Evolutionary conservation across 2,329 filamentous ascomycete genomes (phyloP).

Genomic region (Shiraia bambusicola): DNA sequence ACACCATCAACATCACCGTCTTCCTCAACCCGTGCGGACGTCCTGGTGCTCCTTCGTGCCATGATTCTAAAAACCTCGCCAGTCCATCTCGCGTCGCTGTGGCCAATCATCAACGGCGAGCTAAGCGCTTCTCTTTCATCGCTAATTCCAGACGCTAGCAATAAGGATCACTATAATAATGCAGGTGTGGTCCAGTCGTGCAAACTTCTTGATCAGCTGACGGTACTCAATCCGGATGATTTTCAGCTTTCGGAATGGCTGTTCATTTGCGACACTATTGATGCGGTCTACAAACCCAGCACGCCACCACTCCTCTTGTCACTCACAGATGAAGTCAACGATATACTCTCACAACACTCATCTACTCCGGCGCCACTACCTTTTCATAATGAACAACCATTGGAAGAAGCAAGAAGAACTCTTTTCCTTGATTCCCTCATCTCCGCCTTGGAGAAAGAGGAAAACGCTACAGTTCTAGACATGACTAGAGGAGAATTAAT

Average conservation of each 20-base stretch:
- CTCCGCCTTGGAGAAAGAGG: conserved; percentile 34
- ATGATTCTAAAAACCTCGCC: conserved; percentile 77
- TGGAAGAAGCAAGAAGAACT: conserved; percentile 31
- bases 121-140: conserved; percentile 78
- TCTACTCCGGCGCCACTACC: conserved; percentile 4
- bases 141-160: conserved; percentile 67
- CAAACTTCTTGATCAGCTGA: conserved; percentile 87
- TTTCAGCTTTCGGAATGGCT: conserved; percentile 99
- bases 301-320: conserved; percentile 66
- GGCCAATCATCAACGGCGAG: conserved; percentile 87
- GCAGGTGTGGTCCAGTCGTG: conserved; percentile 82
- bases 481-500: conserved; percentile 64
- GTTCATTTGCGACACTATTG: conserved; percentile 94
- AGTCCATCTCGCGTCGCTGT: conserved; percentile 78
- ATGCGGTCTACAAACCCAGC: conserved; percentile 82
- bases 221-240: conserved; percentile 85
- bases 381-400: neutral
- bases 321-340: conserved; percentile 80
- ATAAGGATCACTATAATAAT: conserved; percentile 74
- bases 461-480: conserved; percentile 51
- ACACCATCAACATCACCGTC: conserved; percentile 89
- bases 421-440: conserved; percentile 49
- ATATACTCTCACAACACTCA: conserved; percentile 57
- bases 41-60: conserved; percentile 84
- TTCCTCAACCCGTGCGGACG: conserved; percentile 81